Evolutionary conservation across 257 asterid species (phyloP), one percentile per base, ranked within the genome.

Genomic region (Misopates orontium): DNA sequence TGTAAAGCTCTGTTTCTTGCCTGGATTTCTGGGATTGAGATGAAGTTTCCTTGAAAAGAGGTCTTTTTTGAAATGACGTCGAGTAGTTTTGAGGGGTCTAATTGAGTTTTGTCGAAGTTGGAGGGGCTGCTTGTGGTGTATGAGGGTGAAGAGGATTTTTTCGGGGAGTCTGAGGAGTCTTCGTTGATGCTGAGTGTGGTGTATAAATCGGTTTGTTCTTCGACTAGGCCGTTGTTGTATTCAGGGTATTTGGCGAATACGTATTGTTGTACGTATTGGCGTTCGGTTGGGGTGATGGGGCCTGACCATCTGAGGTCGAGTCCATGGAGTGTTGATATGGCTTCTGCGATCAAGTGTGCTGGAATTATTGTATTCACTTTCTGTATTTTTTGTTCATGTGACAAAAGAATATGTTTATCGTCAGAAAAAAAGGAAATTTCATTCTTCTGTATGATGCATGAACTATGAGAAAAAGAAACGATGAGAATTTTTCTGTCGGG

Each of bases 251-350:
- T 89, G 6, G 97, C 94, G 9, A 85, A 72, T 0, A 89, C 94
- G 45, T 89, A 89, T 20, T 89, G 84, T 64, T 87, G 84, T 11
- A 89, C 97, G 64, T 85, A 89, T 66, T 82, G 87, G 85, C 78
- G 83, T 76, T 87, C 97, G 3, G 57, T 73, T 0, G 95, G 97
- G 9, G 97, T 89, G 60, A 89, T 89, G 62, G 97, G 97, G 10
- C 95, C 95, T 14, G 95, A 89, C 97, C 97, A 89, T 63, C 97
- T 75, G 0, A 89, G 87, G 71, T 83, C 95, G 36, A 82, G 76
- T 12, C 97, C 97, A 31, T 80, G 80, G 52, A 89, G 91, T 22
- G 87, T 89, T 8, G 97, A 89, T 76, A 89, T 89, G 23, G 95
- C 97, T 69, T 89, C 97, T 0, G 97, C 95, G 13, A 89, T 82